Evolutionary conservation across 352 stramenopile species (phyloP).

Genomic region (Globisporangium rhizosaccharum): DNA sequence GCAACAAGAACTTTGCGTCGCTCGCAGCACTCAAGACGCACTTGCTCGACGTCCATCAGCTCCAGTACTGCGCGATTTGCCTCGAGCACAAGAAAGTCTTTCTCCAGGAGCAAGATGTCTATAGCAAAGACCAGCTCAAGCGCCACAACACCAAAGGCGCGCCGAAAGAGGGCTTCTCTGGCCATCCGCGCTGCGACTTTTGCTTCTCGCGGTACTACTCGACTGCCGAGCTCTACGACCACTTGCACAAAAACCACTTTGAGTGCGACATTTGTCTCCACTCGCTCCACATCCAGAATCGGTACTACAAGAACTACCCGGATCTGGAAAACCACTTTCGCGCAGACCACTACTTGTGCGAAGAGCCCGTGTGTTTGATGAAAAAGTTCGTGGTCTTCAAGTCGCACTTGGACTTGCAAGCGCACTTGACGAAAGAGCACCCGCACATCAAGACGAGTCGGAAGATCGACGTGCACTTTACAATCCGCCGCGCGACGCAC

Average conservation of each 20-base stretch:
- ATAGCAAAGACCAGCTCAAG: constrained; percentile 74
- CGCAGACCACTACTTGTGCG: constrained; percentile 84
- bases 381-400: constrained; percentile 91
- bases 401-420: constrained; percentile 81
- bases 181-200: constrained; percentile 87
- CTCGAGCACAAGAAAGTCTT: constrained; percentile 89
- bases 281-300: constrained; percentile 70
- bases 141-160: constrained; percentile 68
- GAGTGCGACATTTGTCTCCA: constrained; percentile 89
- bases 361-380: constrained; percentile 71
- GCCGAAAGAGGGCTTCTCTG: constrained; percentile 69
- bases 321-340: constrained; percentile 90
- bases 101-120: constrained; percentile 69
- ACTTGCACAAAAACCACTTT: constrained; percentile 90
- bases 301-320: constrained; percentile 91
- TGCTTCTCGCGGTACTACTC: constrained; percentile 86
- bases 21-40: constrained; percentile 67
- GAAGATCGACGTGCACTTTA: constrained; percentile 88
- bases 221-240: constrained; percentile 83
- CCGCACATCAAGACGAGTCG: constrained; percentile 80
- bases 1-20: constrained; percentile 66
- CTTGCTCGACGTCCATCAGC: constrained; percentile 60
- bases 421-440: constrained; percentile 76
- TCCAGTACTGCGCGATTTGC: constrained; percentile 82
- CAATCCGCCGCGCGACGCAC: constrained; percentile 47